Evolutionary conservation across 306 rosid genomes (phyloP).

Genomic region (Gastrolobium villosum): DNA sequence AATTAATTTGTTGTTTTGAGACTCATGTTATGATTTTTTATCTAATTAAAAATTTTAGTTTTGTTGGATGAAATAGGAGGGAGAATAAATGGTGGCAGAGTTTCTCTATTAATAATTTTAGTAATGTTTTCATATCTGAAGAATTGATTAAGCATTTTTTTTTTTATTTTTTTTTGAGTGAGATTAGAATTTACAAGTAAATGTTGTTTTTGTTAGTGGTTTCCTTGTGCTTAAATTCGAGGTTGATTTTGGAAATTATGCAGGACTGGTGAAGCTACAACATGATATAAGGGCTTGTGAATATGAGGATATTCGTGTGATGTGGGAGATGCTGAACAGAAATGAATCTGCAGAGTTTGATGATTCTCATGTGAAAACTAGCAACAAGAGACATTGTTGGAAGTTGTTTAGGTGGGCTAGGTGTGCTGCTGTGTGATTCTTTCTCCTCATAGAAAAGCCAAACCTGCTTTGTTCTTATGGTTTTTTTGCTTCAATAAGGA

Average conservation of each 20-base stretch:
- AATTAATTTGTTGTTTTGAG: background rate
- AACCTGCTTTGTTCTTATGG: constrained; percentile 45
- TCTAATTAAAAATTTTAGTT: background rate
- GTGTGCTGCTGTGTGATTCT: constrained; percentile 50
- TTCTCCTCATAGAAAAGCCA: constrained; percentile 37
- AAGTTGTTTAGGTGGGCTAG: constrained; percentile 70
- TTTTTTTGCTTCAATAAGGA: constrained; percentile 39
- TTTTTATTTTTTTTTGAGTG: background rate
- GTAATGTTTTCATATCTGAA: background rate
- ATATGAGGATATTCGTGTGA: constrained; percentile 82
- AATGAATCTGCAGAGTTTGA: constrained; percentile 56
- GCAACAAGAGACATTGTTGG: constrained; percentile 52
- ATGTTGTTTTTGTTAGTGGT: background rate
- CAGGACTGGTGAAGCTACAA: constrained; percentile 70
- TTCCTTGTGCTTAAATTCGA: background rate
- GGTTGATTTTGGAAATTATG: constrained; percentile 30
- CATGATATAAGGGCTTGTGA: constrained; percentile 75
- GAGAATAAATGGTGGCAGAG: background rate
- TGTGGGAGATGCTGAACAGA: constrained; percentile 89
- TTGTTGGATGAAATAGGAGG: background rate
- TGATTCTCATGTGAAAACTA: constrained; percentile 33
- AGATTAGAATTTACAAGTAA: background rate
- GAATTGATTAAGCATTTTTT: background rate
- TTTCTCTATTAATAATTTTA: background rate
- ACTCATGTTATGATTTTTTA: background rate